phyloP scores from a whole-genome alignment of 2,329 filamentous ascomycete genomes.

The Aschersonia sp. region DNA sequence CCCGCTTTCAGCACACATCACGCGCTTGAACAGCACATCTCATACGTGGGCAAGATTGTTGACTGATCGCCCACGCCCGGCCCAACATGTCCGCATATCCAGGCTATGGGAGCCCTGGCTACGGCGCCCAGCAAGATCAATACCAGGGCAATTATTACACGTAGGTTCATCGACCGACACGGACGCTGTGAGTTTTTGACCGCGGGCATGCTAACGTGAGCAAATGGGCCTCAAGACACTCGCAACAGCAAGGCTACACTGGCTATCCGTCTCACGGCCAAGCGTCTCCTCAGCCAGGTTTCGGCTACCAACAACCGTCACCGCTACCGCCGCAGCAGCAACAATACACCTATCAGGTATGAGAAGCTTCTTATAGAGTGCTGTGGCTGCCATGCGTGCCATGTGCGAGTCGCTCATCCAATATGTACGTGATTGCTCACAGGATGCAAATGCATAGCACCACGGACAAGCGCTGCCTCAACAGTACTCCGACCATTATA shows the following conservation, averaged over 20 bases:
- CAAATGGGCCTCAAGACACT: not conserved
- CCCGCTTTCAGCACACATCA: no score
- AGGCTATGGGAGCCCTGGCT: constrained; percentile 36
- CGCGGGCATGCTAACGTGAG: not conserved
- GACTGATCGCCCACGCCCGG: not conserved
- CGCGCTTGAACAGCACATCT: no score
- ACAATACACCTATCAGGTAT: constrained; percentile 24
- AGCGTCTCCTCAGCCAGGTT: constrained; percentile 33
- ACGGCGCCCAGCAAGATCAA: constrained; percentile 23
- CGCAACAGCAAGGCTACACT: constrained; percentile 6
- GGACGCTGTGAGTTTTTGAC: not conserved
- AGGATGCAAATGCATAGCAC: constrained; percentile 2
- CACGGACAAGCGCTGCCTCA: constrained; percentile 19
- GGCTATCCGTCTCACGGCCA: constrained; percentile 31
- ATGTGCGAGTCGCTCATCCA: no score
- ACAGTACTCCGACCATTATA: constrained; percentile 16
- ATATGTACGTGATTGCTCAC: not conserved
- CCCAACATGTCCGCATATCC: constrained; percentile 48
- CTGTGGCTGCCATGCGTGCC: no score
- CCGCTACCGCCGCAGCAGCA: constrained; percentile 20
- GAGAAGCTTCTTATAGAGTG: not conserved
- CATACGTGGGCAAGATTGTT: no score
- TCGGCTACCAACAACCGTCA: constrained; percentile 26
- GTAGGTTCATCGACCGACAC: constrained; percentile 2
- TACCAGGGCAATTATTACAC: constrained; percentile 17